phyloP scores from a whole-genome alignment of 2,329 filamentous ascomycete species.

The Scedosporium minutisporum region DNA sequence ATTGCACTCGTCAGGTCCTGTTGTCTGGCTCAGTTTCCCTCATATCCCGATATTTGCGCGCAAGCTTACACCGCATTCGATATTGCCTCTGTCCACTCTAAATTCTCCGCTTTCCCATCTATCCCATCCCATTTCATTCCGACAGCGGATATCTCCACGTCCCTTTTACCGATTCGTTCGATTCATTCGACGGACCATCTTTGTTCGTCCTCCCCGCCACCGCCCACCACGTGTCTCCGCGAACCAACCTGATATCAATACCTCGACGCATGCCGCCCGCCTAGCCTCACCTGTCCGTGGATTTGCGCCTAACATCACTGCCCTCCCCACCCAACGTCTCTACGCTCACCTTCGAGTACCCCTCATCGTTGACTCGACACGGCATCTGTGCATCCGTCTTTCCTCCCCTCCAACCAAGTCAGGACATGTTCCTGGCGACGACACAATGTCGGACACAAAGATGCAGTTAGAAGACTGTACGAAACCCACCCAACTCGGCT shows the following conservation, averaged over 20 bases:
- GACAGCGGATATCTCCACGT: not conserved
- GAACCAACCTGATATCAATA: not conserved
- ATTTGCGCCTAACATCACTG: conserved; percentile 8
- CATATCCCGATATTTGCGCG: not conserved
- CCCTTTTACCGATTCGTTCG: not conserved
- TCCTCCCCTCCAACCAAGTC: not conserved
- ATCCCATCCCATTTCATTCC: not conserved
- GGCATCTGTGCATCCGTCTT: not conserved
- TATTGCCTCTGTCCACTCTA: not conserved
- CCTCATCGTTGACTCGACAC: conserved; percentile 7
- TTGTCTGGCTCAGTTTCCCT: not conserved
- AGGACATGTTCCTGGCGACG: conserved; percentile 16
- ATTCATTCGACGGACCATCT: not conserved
- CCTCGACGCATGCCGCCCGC: not conserved
- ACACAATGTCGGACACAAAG: conserved; percentile 64
- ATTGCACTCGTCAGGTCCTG: too few relatives aligned
- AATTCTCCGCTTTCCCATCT: not conserved
- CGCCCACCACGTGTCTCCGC: not conserved
- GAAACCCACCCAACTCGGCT: conserved; percentile 15
- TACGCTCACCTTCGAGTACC: conserved; percentile 5
- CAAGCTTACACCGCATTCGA: not conserved
- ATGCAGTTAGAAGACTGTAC: conserved; percentile 87
- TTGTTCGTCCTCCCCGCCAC: not conserved
- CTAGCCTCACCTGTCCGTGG: not conserved
- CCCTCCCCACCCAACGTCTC: conserved; percentile 8